Conservation (phyloP, 495 filamentous ascomycete species). For the Aspergillus hancockii region DNA sequence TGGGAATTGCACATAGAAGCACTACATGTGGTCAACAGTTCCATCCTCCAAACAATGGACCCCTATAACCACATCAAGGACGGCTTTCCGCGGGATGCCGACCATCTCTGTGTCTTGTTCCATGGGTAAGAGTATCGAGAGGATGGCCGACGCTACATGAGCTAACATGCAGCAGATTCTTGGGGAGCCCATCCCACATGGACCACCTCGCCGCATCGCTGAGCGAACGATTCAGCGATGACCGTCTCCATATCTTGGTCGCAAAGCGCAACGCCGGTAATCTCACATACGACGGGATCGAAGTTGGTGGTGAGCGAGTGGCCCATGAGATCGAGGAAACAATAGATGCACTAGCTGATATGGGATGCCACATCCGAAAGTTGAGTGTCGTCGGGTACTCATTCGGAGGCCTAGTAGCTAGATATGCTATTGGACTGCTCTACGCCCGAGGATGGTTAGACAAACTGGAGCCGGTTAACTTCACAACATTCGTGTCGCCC, state of each 20-base stretch:
- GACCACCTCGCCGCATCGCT: constrained; percentile 68
- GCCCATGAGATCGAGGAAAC: constrained; percentile 85
- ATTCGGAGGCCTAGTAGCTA: constrained; percentile 80
- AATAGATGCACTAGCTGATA: constrained; percentile 60
- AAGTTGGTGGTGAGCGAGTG: constrained; percentile 85
- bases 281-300: constrained; percentile 94
- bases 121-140: constrained; percentile 68
- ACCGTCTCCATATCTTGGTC: constrained; percentile 69
- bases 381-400: constrained; percentile 89
- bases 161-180: constrained; percentile 57
- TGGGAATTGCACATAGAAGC: neutral
- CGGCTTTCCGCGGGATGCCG: constrained; percentile 35
- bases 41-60: neutral
- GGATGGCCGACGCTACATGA: constrained; percentile 6
- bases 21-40: neutral
- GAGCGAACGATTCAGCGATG: constrained; percentile 61
- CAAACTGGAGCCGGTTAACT: constrained; percentile 81
- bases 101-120: constrained; percentile 91
- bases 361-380: constrained; percentile 73
- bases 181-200: constrained; percentile 90
- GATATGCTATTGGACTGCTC: constrained; percentile 86
- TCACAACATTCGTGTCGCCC: constrained; percentile 88
- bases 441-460: constrained; percentile 78
- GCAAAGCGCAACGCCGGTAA: constrained; percentile 77
- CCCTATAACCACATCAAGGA: constrained; percentile 16